Conservation (phyloP, 73 alveolate genomes). For the Paramecium primaurelia region DNA sequence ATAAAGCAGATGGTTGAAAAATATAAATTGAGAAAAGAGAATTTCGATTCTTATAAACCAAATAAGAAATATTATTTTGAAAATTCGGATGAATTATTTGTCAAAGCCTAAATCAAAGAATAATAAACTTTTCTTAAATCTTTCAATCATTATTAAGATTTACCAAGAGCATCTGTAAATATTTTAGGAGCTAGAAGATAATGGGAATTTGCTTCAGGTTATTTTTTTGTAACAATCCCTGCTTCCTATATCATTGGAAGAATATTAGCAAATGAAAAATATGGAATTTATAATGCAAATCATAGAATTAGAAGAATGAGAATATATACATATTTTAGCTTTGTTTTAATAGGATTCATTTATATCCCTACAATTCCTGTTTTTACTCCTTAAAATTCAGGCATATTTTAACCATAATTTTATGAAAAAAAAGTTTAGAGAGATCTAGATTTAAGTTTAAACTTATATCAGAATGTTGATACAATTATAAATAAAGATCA, state of each 20-base stretch:
- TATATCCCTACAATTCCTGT: background rate
- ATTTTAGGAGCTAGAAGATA: background rate
- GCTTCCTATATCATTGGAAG: background rate
- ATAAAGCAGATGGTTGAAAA: background rate
- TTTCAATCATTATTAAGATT: background rate
- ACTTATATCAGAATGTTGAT: background rate
- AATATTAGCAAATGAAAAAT: background rate
- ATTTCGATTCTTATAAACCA: background rate
- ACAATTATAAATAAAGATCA: background rate
- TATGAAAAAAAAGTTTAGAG: conserved; percentile 1
- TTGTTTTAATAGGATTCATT: background rate
- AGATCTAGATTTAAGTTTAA: background rate
- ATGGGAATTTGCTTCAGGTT: background rate
- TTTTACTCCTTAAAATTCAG: background rate
- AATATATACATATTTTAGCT: background rate
- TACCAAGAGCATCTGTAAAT: conserved; percentile 5
- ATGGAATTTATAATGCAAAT: conserved; percentile 19
- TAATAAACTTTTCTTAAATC: background rate
- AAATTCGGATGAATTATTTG: background rate
- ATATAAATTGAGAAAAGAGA: background rate
- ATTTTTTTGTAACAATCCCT: background rate
- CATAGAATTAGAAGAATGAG: background rate
- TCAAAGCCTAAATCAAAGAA: background rate
- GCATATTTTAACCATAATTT: background rate
- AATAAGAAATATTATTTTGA: conserved; percentile 6